Conservation (phyloP, 768 basidiomycete species). For the Pleurotus pulmonarius region DNA sequence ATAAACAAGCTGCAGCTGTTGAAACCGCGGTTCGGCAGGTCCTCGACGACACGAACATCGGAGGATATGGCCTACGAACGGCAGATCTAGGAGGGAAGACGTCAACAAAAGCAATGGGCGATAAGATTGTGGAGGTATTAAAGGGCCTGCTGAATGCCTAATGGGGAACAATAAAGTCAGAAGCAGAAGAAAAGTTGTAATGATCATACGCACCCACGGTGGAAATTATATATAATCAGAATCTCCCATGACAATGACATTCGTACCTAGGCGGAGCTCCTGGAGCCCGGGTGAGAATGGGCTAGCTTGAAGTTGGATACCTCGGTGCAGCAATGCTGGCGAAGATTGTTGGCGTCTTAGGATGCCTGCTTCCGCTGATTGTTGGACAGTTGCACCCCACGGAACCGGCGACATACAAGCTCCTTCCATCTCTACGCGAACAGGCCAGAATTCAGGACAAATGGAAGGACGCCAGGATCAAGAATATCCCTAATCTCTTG, state of each 20-base stretch:
- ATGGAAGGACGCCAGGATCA: slow-evolving; percentile 37
- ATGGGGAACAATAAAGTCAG: too few species aligned
- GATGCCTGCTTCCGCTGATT: background rate
- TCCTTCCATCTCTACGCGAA: slow-evolving; percentile 35
- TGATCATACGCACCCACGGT: too few species aligned
- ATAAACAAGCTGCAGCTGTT: slow-evolving; percentile 78
- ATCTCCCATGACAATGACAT: too few species aligned
- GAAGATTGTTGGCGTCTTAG: background rate
- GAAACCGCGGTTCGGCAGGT: slow-evolving; percentile 90
- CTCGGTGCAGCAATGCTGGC: background rate
- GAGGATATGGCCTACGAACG: slow-evolving; percentile 79
- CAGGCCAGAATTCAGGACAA: slow-evolving; percentile 34
- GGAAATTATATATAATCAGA: too few species aligned
- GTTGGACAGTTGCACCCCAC: slow-evolving; percentile 21
- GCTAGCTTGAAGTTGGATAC: too few species aligned
- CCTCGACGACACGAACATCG: slow-evolving; percentile 63
- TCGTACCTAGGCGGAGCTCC: too few species aligned
- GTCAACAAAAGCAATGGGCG: slow-evolving; percentile 77
- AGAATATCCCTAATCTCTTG: slow-evolving; percentile 37
- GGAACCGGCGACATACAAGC: slow-evolving; percentile 28
- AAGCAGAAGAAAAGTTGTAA: too few species aligned
- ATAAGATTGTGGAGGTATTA: slow-evolving; percentile 74
- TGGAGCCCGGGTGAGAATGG: too few species aligned
- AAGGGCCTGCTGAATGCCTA: slow-evolving; percentile 47
- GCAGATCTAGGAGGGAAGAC: slow-evolving; percentile 83